These are phyloP conservation scores for Rhizomucor miehei DNA, from an alignment of 371 early-diverging fungal genomes.

Conservation along the genomic window DNA sequence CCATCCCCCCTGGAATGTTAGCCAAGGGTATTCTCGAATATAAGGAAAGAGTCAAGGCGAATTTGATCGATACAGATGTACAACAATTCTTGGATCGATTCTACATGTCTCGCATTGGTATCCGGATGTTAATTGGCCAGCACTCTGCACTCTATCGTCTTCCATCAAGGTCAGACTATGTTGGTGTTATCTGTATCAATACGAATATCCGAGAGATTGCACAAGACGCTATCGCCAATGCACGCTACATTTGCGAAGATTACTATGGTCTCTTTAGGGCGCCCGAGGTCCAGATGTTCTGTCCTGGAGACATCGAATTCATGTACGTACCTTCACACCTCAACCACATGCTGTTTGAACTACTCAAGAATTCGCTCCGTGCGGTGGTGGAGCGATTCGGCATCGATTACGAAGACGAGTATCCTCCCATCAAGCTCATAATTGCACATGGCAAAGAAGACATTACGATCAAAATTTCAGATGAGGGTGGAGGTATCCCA, in stretches of 20 bases:
- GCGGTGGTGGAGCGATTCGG: conserved; percentile 95
- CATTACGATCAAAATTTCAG: conserved; percentile 95
- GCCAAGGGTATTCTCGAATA: conserved; percentile 95
- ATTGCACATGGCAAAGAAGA: conserved; percentile 97
- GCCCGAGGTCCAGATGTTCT: conserved; percentile 83
- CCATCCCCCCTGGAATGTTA: conserved; percentile 11
- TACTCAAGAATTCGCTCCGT: conserved; percentile 94
- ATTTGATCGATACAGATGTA: conserved; percentile 74
- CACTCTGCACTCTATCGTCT: conserved; percentile 75
- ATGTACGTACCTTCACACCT: conserved; percentile 97
- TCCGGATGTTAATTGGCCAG: conserved; percentile 93
- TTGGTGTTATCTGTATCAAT: conserved; percentile 93
- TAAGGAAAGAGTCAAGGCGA: conserved; percentile 66
- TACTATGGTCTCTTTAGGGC: conserved; percentile 85
- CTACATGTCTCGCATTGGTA: conserved; percentile 97
- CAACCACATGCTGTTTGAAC: conserved; percentile 98
- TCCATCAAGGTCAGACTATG: conserved; percentile 71
- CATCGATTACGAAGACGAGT: conserved; percentile 78
- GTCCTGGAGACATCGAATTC: conserved; percentile 84
- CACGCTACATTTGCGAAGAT: conserved; percentile 92
- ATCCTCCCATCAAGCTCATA: conserved; percentile 90
- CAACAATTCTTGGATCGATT: conserved; percentile 95
- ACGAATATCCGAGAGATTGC: conserved; percentile 81
- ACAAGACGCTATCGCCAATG: conserved; percentile 92
- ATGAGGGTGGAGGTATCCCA: conserved; percentile 98